A percentile compares a stretch with the other conserved stretches of the same genome.
phyloP scores from a whole-genome alignment of 306 rosid genomes.

The Medicago arabica region DNA sequence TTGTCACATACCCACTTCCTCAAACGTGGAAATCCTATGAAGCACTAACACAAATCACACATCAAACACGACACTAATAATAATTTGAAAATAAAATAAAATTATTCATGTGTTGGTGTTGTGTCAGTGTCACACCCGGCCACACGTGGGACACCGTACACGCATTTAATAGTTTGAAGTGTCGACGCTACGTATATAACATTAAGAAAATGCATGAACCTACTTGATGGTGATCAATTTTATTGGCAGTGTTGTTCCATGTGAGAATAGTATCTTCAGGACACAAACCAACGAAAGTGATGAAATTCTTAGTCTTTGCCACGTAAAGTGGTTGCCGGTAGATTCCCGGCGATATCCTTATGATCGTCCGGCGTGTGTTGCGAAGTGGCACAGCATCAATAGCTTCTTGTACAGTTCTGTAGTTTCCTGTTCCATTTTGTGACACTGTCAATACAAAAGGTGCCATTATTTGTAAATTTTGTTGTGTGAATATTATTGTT shows the following conservation, averaged over 20 bases:
- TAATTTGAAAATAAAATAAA: too few species aligned
- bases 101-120: not conserved
- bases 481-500: not conserved
- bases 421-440: constrained; percentile 73
- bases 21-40: constrained; percentile 8
- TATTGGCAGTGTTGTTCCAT: constrained; percentile 85
- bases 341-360: constrained; percentile 74
- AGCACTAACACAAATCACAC: not conserved
- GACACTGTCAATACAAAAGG: constrained; percentile 61
- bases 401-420: constrained; percentile 82
- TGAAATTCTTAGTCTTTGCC: constrained; percentile 85
- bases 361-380: constrained; percentile 72
- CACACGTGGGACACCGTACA: not conserved
- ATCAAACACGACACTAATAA: not conserved
- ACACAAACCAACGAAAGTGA: constrained; percentile 64
- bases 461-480: constrained; percentile 55
- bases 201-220: not conserved
- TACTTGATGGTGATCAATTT: constrained; percentile 76
- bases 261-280: constrained; percentile 78
- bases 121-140: not conserved
- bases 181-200: not conserved
- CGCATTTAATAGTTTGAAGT: not conserved
- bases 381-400: constrained; percentile 79
- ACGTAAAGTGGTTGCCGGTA: constrained; percentile 82
- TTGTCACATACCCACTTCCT: constrained; percentile 28